Evolutionary conservation across 2,329 filamentous ascomycete genomes (phyloP).

Genomic region (Aspergillus pseudotamarii): DNA sequence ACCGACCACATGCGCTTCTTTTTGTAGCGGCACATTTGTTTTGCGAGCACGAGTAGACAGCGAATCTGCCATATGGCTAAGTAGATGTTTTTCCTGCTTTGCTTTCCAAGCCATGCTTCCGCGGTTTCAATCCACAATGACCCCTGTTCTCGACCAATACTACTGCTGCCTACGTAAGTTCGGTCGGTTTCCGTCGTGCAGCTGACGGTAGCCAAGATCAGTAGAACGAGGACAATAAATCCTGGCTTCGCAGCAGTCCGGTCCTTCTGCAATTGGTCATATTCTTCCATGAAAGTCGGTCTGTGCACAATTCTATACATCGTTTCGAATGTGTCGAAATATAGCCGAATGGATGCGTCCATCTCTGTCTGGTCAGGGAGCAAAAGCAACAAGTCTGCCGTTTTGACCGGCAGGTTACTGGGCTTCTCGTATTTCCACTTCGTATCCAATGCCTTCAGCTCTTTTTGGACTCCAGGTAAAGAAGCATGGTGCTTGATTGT

Average conservation of each 20-base stretch:
- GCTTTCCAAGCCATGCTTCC: slow-evolving; percentile 18
- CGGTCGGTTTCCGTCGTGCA: neutral
- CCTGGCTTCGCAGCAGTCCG: neutral
- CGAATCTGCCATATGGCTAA: slow-evolving; percentile 53
- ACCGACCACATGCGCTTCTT: slow-evolving; percentile 55
- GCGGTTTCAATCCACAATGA: neutral
- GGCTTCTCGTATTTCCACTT: neutral
- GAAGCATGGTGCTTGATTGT: neutral
- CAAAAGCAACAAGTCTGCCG: neutral
- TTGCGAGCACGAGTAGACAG: slow-evolving; percentile 51
- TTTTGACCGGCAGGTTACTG: neutral
- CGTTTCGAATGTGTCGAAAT: neutral
- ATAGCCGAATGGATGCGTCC: neutral
- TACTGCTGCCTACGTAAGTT: neutral
- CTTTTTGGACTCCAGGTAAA: neutral
- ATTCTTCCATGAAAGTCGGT: neutral
- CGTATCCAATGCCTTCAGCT: neutral
- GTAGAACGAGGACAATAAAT: neutral
- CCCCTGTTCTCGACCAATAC: neutral
- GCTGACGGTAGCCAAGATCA: neutral
- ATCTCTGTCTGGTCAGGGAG: neutral
- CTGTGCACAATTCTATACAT: neutral
- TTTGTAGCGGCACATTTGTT: slow-evolving; percentile 51
- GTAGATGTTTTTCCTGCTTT: slow-evolving; percentile 55
- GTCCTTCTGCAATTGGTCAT: neutral